Evolutionary conservation across 2,329 filamentous ascomycete genomes (phyloP), one percentile per base, ranked within the genome.

Genomic region (Sarocladium oryzae): DNA sequence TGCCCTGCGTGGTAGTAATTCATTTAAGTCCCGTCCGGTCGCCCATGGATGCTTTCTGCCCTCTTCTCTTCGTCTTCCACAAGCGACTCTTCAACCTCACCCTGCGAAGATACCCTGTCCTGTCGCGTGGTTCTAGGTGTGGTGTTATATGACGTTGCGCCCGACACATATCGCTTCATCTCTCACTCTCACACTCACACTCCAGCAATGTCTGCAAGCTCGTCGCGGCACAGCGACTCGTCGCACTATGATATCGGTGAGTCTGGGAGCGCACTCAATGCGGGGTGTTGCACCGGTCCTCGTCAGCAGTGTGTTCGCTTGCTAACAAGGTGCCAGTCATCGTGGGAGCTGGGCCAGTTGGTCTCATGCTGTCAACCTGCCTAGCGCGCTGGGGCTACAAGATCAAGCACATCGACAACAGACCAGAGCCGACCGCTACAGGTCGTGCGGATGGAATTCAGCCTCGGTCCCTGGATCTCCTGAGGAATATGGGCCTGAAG

Each of bases 321-420:
- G 32, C 46, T 49, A 32, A 49, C 46, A 24, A 18, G n/a, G 5
- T 24, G 3, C 30, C 20, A 49, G 46, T 73, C 52, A 67, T 73
- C 41, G 61, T 71, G 43, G 70, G 69, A 30, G 69, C 70, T 40
- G 70, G 70, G 13, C 68, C 68, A n/a, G 61, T 63, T 32, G 69
- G 69, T 28, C 56, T 73, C 30, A 73, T 76, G 70, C 78, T 96
- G 21, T 93, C 89, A 8, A 90, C 90, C 26, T 92, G 88, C 64
- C 79, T 96, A 55, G 88, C 89, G 54, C 79, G 90, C 72, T 96
- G 90, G 89, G 91, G 91, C 18, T 96, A 96, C 76, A 89, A 83
- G 67, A 89, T 96, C 68, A 95, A 92, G 75, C 89, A 96, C 70
- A 89, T 96, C 63, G 91, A 96, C 71, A 95, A 95, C 69, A 80